phyloP scores from a whole-genome alignment of 2,329 filamentous ascomycete genomes.

The Colletotrichum australisinense region DNA sequence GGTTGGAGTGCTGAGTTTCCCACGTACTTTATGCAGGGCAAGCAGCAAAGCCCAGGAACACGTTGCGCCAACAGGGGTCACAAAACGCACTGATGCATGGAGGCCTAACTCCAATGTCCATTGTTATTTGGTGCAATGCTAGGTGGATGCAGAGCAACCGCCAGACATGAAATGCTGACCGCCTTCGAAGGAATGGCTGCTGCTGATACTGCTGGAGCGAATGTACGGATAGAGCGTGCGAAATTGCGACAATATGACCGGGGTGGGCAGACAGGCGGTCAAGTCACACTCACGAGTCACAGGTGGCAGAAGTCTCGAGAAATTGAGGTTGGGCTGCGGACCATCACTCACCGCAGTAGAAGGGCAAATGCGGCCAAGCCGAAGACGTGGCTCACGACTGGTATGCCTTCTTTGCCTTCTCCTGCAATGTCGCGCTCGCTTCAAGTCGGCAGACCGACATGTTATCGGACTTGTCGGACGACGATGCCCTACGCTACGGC shows the following conservation, averaged over 20 bases:
- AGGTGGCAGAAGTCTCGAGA: not conserved
- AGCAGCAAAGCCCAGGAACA: conserved; percentile 25
- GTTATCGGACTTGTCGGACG: conserved; percentile 21
- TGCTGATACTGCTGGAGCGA: not conserved
- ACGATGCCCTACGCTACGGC: not conserved
- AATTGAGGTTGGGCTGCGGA: conserved; percentile 4
- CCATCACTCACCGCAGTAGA: conserved; percentile 22
- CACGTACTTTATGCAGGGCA: conserved; percentile 6
- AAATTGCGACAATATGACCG: not conserved
- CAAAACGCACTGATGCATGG: conserved; percentile 21
- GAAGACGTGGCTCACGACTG: conserved; percentile 12
- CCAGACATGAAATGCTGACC: not conserved
- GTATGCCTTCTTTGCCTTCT: not conserved
- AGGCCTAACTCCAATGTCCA: conserved; percentile 18
- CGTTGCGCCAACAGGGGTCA: conserved; percentile 17
- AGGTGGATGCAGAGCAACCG: not conserved
- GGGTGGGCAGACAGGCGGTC: conserved; percentile 8
- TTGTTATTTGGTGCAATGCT: not conserved
- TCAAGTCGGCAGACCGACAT: conserved; percentile 6
- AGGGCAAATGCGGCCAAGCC: conserved; percentile 28
- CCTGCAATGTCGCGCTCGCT: not conserved
- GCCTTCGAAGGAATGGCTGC: not conserved
- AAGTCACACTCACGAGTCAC: not conserved
- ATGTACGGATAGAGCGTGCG: not conserved
- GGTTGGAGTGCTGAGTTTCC: not conserved